Evolutionary conservation across 257 asterid species (phyloP).

Genomic region (Solanum arcanum): DNA sequence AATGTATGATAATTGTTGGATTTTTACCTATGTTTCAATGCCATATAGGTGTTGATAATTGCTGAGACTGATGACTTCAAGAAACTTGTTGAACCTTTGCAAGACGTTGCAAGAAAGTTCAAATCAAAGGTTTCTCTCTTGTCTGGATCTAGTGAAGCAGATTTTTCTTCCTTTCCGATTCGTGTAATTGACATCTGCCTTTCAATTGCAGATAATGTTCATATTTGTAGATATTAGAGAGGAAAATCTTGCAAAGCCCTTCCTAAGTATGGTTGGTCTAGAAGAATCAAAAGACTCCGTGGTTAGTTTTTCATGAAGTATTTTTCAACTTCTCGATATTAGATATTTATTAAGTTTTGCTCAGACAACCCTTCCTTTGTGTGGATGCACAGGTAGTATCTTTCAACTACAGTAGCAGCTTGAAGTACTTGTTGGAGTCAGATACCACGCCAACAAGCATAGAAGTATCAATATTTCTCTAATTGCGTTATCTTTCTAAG

Average conservation of each 20-base stretch:
- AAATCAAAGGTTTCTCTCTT: slow-evolving; percentile 51
- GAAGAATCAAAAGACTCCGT: slow-evolving; percentile 56
- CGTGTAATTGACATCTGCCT: background rate
- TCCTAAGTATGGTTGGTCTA: slow-evolving; percentile 76
- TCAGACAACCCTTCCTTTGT: background rate
- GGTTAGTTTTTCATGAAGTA: slow-evolving; percentile 22
- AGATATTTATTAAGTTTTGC: background rate
- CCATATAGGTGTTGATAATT: slow-evolving; percentile 62
- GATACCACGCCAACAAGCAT: slow-evolving; percentile 48
- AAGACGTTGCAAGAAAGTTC: slow-evolving; percentile 62
- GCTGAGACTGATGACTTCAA: slow-evolving; percentile 52
- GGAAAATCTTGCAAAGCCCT: slow-evolving; percentile 88
- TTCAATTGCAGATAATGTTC: slow-evolving; percentile 58
- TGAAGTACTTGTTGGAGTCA: slow-evolving; percentile 59
- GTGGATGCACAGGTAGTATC: slow-evolving; percentile 41
- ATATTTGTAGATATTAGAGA: slow-evolving; percentile 62
- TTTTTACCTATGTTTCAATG: background rate
- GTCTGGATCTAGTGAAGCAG: background rate
- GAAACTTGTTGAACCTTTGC: slow-evolving; percentile 53
- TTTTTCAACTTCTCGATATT: background rate
- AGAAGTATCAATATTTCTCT: slow-evolving; percentile 31
- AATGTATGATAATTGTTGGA: background rate
- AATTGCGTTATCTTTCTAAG: slow-evolving; percentile 2
- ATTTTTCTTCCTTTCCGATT: background rate
- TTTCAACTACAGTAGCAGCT: slow-evolving; percentile 51